Conservation (phyloP, 768 basidiomycete genomes). For the Pulveroboletus sp. region DNA sequence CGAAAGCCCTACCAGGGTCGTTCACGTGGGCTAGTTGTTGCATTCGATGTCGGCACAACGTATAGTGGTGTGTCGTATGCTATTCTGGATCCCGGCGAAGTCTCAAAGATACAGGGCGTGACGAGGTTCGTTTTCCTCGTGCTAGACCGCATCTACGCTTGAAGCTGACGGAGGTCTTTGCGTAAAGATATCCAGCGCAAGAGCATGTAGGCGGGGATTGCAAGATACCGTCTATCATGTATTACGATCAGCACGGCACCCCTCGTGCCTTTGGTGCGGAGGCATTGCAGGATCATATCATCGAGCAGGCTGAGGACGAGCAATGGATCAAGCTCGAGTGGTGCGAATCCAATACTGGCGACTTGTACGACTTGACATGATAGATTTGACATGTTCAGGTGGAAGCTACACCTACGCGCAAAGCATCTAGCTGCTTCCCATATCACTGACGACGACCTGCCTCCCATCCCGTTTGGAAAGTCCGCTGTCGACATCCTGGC, state of each 20-base stretch:
- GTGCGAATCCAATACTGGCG: conserved; percentile 17
- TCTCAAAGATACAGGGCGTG: conserved; percentile 33
- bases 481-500: conserved; percentile 40
- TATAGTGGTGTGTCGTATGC: conserved; percentile 38
- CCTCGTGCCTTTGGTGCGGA: conserved; percentile 44
- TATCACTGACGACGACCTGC: conserved; percentile 31
- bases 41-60: conserved; percentile 40
- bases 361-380: not conserved
- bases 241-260: conserved; percentile 38
- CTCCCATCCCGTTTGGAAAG: conserved; percentile 40
- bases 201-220: conserved; percentile 40
- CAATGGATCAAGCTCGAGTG: conserved; percentile 45
- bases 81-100: conserved; percentile 38
- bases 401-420: conserved; percentile 38
- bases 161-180: conserved; percentile 4
- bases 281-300: conserved; percentile 36
- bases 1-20: conserved; percentile 37
- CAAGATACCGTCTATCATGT: conserved; percentile 47
- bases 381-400: conserved; percentile 15
- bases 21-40: conserved; percentile 33
- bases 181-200: conserved; percentile 36
- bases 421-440: conserved; percentile 30
- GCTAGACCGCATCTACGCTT: conserved; percentile 1
- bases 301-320: conserved; percentile 39
- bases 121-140: conserved; percentile 27